Conservation (phyloP, 495 filamentous ascomycete genomes). For the Penicillium mononematosum region DNA sequence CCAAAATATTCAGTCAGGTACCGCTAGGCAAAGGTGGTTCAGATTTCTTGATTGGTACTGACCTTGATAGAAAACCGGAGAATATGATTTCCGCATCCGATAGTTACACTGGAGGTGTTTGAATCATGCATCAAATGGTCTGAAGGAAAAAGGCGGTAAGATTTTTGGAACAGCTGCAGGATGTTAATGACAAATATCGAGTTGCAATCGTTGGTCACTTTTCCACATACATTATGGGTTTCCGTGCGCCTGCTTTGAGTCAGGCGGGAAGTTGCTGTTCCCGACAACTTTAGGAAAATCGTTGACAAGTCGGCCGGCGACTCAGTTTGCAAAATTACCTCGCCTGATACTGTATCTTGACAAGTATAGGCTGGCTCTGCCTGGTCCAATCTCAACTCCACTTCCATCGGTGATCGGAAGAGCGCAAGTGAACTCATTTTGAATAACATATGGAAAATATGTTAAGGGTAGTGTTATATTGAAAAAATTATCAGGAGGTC, state of each 20-base stretch:
- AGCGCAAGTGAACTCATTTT: not conserved
- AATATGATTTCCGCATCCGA: not conserved
- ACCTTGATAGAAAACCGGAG: constrained; percentile 4
- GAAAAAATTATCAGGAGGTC: no score
- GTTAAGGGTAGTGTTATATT: not conserved
- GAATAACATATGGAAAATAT: not conserved
- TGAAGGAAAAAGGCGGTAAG: constrained; percentile 1
- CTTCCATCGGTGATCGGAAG: not conserved
- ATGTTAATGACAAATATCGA: not conserved
- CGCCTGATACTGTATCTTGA: constrained; percentile 8
- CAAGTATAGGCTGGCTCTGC: not conserved
- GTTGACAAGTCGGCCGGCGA: constrained; percentile 5
- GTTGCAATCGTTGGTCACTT: not conserved
- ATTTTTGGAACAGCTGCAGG: constrained; percentile 1
- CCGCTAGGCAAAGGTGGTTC: not conserved
- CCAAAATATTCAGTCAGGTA: not conserved
- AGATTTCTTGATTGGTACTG: not conserved
- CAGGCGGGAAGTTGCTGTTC: constrained; percentile 1
- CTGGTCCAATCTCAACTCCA: constrained; percentile 4
- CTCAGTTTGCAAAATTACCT: not conserved
- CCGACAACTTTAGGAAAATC: constrained; percentile 3
- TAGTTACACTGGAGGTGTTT: constrained; percentile 5
- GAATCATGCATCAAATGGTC: constrained; percentile 1
- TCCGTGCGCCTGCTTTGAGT: constrained; percentile 2
- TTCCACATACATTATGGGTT: constrained; percentile 1